These are phyloP conservation scores for Linnemannia zychae DNA, from an alignment of 192 early-diverging fungal genomes.

Conservation along the genomic window DNA sequence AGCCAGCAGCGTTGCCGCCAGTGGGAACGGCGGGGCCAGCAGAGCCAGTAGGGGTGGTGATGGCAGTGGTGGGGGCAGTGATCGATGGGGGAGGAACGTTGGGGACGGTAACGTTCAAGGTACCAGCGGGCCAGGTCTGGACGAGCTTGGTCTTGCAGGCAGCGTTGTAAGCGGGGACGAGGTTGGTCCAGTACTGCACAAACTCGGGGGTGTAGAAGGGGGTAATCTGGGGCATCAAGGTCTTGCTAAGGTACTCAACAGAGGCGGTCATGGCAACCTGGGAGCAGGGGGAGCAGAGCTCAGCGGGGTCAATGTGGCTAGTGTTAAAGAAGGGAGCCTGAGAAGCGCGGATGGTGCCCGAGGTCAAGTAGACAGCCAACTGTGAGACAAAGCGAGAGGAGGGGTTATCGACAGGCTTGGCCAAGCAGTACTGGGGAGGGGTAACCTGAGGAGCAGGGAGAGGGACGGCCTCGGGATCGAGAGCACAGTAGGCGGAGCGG, in stretches of 20 bases:
- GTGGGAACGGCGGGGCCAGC: not conserved
- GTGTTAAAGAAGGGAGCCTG: slow-evolving; percentile 27
- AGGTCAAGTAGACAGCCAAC: slow-evolving; percentile 38
- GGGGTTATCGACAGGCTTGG: not conserved
- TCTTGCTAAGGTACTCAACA: slow-evolving; percentile 18
- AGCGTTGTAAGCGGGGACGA: slow-evolving; percentile 32
- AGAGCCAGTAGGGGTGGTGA: slow-evolving; percentile 9
- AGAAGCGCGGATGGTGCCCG: slow-evolving; percentile 29
- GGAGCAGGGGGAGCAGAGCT: slow-evolving; percentile 40
- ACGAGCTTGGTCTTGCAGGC: slow-evolving; percentile 32
- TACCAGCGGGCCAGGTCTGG: slow-evolving; percentile 43
- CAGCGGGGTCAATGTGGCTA: slow-evolving; percentile 13
- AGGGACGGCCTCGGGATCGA: slow-evolving; percentile 20
- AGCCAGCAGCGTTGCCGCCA: slow-evolving; percentile 13
- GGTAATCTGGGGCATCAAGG: slow-evolving; percentile 33
- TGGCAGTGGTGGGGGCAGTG: not conserved
- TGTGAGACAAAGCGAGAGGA: slow-evolving; percentile 25
- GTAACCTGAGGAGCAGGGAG: not conserved
- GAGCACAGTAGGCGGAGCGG: slow-evolving; percentile 29
- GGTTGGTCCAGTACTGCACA: slow-evolving; percentile 53
- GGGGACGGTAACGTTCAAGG: slow-evolving; percentile 40
- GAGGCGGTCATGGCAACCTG: slow-evolving; percentile 21
- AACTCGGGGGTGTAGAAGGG: slow-evolving; percentile 52
- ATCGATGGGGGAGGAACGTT: slow-evolving; percentile 18
- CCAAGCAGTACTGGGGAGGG: slow-evolving; percentile 33